Evolutionary conservation across 306 rosid species (phyloP).

Genomic region (Gynostemma pentaphyllum): DNA sequence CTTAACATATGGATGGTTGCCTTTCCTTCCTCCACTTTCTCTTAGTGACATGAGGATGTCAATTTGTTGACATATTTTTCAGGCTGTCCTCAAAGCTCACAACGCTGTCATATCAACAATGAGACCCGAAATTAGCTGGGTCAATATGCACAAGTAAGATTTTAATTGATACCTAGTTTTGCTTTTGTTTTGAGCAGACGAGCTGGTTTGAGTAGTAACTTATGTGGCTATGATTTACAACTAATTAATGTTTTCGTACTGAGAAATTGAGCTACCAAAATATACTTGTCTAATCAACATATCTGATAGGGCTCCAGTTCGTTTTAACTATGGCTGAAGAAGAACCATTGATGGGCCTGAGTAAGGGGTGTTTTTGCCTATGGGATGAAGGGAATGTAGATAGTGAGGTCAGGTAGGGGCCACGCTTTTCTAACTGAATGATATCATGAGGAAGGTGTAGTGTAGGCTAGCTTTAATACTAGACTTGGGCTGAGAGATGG

Average conservation of each 20-base stretch:
- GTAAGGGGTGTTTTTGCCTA: too few species aligned
- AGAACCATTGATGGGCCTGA: too few species aligned
- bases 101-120: conserved; percentile 62
- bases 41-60: not conserved
- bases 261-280: not conserved
- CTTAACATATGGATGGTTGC: not conserved
- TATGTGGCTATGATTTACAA: not conserved
- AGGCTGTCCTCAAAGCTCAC: conserved; percentile 94
- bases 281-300: not conserved
- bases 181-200: not conserved
- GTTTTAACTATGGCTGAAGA: too few species aligned
- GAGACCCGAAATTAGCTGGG: conserved; percentile 81
- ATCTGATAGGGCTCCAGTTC: too few species aligned
- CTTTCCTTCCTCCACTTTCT: not conserved
- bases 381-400: too few species aligned
- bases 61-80: conserved; percentile 17
- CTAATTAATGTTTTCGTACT: not conserved
- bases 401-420: too few species aligned
- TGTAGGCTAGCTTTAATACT: too few species aligned
- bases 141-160: conserved; percentile 77
- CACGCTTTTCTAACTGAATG: too few species aligned
- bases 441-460: too few species aligned
- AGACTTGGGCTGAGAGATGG: too few species aligned
- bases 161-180: not conserved
- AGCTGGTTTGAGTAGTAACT: not conserved